Conservation (phyloP, 805 yeast species). For the Saccharomycopsis selenospora region DNA sequence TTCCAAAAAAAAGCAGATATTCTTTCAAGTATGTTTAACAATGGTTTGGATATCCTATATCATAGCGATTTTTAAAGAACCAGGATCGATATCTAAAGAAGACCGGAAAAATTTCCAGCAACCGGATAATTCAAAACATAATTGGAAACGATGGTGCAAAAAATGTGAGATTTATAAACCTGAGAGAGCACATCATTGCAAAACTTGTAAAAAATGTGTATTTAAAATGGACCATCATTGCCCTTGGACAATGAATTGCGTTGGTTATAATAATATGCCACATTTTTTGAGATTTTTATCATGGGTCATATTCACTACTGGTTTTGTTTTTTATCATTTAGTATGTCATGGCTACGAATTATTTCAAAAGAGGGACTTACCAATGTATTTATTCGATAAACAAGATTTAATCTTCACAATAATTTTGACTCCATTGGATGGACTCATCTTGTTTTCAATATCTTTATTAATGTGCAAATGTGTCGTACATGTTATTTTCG, state of each 20-base stretch:
- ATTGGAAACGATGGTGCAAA: conserved; percentile 36
- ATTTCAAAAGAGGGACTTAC: conserved; percentile 44
- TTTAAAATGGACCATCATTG: conserved; percentile 86
- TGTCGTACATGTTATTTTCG: conserved; percentile 44
- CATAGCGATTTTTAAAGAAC: conserved; percentile 55
- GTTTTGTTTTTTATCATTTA: conserved; percentile 39
- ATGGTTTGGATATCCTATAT: conserved; percentile 71
- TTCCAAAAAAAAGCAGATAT: conserved; percentile 33
- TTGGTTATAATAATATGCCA: conserved; percentile 71
- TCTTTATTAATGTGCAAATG: conserved; percentile 55
- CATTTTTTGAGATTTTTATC: conserved; percentile 71
- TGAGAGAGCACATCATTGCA: conserved; percentile 81
- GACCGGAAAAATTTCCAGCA: background rate
- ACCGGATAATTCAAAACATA: background rate
- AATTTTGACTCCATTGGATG: conserved; percentile 44
- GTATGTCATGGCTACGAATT: conserved; percentile 34
- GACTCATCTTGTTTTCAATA: conserved; percentile 57
- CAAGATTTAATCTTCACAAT: conserved; percentile 49
- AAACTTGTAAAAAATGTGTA: conserved; percentile 63
- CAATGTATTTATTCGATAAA: conserved; percentile 47
- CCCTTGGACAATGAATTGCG: conserved; percentile 92
- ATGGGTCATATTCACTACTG: conserved; percentile 53
- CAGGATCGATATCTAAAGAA: conserved; percentile 43
- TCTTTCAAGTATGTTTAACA: conserved; percentile 40
- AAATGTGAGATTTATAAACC: conserved; percentile 74